These are phyloP conservation scores for Citrullus amarus DNA, from an alignment of 306 rosid species.

Conservation along the genomic window DNA sequence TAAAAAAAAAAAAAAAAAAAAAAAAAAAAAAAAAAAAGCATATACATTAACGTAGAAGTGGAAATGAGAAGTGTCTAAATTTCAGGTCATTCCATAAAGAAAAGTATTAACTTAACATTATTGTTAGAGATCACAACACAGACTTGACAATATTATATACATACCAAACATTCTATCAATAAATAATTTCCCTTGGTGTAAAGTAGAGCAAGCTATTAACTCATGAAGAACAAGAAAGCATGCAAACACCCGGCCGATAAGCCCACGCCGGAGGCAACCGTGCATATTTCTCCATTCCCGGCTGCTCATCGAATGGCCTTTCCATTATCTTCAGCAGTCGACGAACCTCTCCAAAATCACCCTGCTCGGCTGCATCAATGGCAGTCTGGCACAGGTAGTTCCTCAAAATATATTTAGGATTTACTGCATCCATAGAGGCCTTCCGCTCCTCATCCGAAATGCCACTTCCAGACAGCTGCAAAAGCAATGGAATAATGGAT, in stretches of 20 bases:
- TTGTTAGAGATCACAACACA: neutral
- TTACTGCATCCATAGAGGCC: conserved; percentile 62
- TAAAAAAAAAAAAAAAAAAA: no score
- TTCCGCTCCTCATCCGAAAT: conserved; percentile 74
- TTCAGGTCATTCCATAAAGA: neutral
- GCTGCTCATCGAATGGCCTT: conserved; percentile 87
- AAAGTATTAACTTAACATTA: neutral
- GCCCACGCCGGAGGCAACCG: conserved; percentile 99
- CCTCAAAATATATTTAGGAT: conserved; percentile 82
- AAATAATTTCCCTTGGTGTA: neutral
- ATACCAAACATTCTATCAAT: neutral
- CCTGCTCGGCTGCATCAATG: conserved; percentile 89
- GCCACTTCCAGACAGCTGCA: conserved; percentile 69
- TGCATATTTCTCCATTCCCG: conserved; percentile 97
- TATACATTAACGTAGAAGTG: neutral
- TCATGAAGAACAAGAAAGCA: conserved; percentile 99
- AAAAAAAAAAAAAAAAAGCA: neutral
- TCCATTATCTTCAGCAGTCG: conserved; percentile 77
- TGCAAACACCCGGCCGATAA: conserved; percentile 92
- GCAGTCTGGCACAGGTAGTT: conserved; percentile 96
- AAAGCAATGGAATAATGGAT: conserved; percentile 8
- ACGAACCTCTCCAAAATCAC: conserved; percentile 73
- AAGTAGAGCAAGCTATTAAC: conserved; percentile 9
- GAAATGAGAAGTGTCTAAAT: neutral
- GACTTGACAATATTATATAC: conserved; percentile 5